These are phyloP conservation scores for Cladorrhinum samala DNA, from an alignment of 495 filamentous ascomycete genomes.

Conservation along the genomic window DNA sequence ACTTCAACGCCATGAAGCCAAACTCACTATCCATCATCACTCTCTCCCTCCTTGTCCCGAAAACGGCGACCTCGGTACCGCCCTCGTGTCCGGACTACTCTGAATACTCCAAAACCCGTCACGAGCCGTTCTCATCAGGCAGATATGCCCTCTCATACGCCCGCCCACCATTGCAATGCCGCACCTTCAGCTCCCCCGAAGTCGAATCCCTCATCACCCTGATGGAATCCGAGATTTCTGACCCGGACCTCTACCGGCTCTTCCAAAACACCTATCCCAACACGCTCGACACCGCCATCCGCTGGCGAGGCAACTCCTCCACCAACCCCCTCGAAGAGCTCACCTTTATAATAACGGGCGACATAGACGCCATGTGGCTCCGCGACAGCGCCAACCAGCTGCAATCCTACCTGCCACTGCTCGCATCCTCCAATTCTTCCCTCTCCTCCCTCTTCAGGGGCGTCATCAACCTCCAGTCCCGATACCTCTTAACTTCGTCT, in stretches of 20 bases:
- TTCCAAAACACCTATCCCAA: conserved; percentile 63
- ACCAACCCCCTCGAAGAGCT: conserved; percentile 40
- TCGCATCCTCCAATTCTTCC: conserved; percentile 38
- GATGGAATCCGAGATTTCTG: conserved; percentile 44
- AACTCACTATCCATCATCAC: not conserved
- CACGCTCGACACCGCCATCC: conserved; percentile 62
- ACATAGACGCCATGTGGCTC: conserved; percentile 76
- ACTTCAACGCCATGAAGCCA: not conserved
- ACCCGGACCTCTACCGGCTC: conserved; percentile 60
- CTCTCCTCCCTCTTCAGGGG: conserved; percentile 57
- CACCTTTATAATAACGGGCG: conserved; percentile 46
- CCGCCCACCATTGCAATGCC: conserved; percentile 50
- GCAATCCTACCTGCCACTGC: conserved; percentile 54
- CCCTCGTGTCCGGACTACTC: conserved; percentile 49
- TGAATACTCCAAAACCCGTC: conserved; percentile 37
- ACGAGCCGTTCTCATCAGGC: conserved; percentile 42
- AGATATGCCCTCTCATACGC: conserved; percentile 47
- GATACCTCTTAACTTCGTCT: conserved; percentile 48
- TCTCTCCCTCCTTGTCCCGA: not conserved
- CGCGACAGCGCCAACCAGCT: conserved; percentile 64
- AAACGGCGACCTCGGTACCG: not conserved
- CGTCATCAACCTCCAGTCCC: conserved; percentile 59
- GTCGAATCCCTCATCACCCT: conserved; percentile 50
- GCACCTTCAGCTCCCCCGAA: conserved; percentile 52
- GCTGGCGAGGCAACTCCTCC: conserved; percentile 52